phyloP scores from a whole-genome alignment of 2,329 filamentous ascomycete species.

The Microdochium nivale region DNA sequence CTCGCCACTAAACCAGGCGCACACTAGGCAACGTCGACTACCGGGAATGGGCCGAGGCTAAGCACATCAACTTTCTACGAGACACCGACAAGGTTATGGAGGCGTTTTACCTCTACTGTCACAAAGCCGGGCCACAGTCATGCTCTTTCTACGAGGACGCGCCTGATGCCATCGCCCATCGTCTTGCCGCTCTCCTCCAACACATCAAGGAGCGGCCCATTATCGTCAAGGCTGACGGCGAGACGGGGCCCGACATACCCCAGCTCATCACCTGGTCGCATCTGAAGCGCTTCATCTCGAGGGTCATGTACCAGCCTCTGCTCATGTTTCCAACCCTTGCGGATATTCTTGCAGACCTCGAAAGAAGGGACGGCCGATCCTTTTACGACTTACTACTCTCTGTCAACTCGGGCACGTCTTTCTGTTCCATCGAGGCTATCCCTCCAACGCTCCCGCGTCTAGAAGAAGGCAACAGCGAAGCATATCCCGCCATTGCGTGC shows the following conservation, averaged over 20 bases:
- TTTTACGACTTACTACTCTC: constrained; percentile 27
- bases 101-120: constrained; percentile 45
- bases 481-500: constrained; percentile 36
- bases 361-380: constrained; percentile 32
- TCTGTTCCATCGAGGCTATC: constrained; percentile 20
- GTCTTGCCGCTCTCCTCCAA: constrained; percentile 29
- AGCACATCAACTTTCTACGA: constrained; percentile 36
- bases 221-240: constrained; percentile 22
- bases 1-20: constrained; percentile 1
- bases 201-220: constrained; percentile 32
- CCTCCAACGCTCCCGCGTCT: constrained; percentile 22
- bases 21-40: constrained; percentile 38
- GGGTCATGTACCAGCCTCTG: constrained; percentile 35
- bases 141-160: constrained; percentile 34
- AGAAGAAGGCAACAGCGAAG: constrained; percentile 27
- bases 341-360: constrained; percentile 30
- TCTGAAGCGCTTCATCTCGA: constrained; percentile 32
- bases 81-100: constrained; percentile 46
- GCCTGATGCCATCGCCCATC: constrained; percentile 26
- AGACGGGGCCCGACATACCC: constrained; percentile 29
- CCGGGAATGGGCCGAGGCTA: constrained; percentile 40
- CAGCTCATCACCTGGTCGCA: constrained; percentile 41
- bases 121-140: constrained; percentile 35
- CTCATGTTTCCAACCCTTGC: constrained; percentile 32
- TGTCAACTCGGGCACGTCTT: constrained; percentile 5